Evolutionary conservation across 1,284 basidiomycete species (phyloP).

Genomic region (Agaricales sp.): DNA sequence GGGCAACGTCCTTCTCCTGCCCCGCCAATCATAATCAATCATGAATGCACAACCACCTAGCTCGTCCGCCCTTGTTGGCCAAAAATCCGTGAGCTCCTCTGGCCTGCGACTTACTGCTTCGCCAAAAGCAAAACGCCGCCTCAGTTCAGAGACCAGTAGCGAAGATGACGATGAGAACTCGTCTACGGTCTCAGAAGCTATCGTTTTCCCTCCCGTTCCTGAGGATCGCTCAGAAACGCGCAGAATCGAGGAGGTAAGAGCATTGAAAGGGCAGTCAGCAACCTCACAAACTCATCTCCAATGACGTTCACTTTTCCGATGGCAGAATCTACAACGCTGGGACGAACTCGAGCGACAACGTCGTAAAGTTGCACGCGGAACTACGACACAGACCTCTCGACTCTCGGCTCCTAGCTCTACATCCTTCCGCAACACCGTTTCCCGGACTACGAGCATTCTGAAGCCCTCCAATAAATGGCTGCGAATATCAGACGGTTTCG

Average conservation of each 20-base stretch:
- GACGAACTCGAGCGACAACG: slow-evolving; percentile 62
- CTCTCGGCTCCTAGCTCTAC: slow-evolving; percentile 20
- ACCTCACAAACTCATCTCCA: slow-evolving; percentile 3
- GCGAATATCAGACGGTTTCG: not conserved
- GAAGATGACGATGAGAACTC: slow-evolving; percentile 19
- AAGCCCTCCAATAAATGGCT: not conserved
- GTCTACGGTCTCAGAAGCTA: slow-evolving; percentile 14
- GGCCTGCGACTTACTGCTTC: slow-evolving; percentile 8
- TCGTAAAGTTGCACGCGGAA: slow-evolving; percentile 52
- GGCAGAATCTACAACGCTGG: slow-evolving; percentile 63
- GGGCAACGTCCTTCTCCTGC: no score
- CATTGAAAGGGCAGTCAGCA: not conserved
- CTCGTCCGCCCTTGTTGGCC: no score
- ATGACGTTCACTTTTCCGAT: slow-evolving; percentile 4
- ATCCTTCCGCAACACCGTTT: slow-evolving; percentile 44
- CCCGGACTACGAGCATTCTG: slow-evolving; percentile 44
- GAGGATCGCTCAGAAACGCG: slow-evolving; percentile 58
- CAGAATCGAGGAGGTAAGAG: slow-evolving; percentile 56
- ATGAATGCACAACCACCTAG: no score
- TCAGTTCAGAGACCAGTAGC: slow-evolving; percentile 17
- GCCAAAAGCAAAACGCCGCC: slow-evolving; percentile 16
- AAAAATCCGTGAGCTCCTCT: no score
- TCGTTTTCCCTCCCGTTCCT: slow-evolving; percentile 52
- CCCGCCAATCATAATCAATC: no score
- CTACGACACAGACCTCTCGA: slow-evolving; percentile 19